Conservation (phyloP, 1,139 yeast genomes). For the Lodderomyces jiufengensis region DNA sequence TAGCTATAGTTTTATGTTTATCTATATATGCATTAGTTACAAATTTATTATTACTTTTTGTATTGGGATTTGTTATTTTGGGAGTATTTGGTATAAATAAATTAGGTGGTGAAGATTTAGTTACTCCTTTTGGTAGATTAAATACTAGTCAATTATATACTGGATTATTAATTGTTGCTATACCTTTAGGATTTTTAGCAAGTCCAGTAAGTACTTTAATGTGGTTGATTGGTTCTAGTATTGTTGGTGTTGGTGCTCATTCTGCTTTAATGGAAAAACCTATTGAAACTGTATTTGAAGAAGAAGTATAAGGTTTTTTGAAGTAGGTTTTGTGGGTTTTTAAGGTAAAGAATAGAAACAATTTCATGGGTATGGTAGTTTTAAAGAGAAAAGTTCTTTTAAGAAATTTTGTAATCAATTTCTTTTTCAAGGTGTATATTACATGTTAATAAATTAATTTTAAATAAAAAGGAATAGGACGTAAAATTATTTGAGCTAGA, state of each 20-base stretch:
- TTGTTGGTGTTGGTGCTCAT: constrained; percentile 82
- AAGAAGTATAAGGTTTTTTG: constrained; percentile 56
- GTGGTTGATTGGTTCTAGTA: constrained; percentile 96
- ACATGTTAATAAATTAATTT: too few species aligned
- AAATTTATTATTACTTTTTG: constrained; percentile 79
- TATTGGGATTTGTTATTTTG: constrained; percentile 59
- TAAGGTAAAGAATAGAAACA: too few species aligned
- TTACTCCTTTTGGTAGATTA: constrained; percentile 61
- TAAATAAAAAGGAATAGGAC: too few species aligned
- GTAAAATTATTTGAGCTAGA: too few species aligned
- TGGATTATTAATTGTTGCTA: constrained; percentile 68
- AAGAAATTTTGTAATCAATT: too few species aligned
- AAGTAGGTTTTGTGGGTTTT: too few species aligned
- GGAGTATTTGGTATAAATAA: constrained; percentile 79
- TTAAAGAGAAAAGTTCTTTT: background rate
- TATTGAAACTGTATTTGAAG: constrained; percentile 94
- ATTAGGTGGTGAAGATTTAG: constrained; percentile 79
- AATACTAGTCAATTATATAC: constrained; percentile 87
- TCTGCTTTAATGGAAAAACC: constrained; percentile 97
- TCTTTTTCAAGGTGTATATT: too few species aligned
- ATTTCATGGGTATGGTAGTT: background rate
- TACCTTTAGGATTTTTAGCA: constrained; percentile 90
- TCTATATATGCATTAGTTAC: constrained; percentile 63
- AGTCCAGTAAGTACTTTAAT: constrained; percentile 90
- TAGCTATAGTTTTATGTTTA: constrained; percentile 67